phyloP scores from a whole-genome alignment of 371 early-diverging fungal species.

The Rhizomucor pusillus region DNA sequence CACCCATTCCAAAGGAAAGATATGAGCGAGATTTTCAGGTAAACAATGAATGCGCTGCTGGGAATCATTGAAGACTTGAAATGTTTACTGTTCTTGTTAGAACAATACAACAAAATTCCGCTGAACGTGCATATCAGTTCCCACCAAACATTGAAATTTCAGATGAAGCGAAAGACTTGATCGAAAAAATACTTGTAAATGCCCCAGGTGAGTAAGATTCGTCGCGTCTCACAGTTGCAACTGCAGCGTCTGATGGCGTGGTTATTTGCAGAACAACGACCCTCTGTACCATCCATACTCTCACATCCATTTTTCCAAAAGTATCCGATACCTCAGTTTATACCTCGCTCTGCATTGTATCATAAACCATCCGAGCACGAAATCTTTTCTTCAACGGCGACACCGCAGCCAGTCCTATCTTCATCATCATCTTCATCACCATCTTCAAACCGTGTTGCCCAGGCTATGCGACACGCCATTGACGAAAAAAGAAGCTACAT shows the following conservation, averaged over 20 bases:
- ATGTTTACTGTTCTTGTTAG: not conserved
- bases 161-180: constrained; percentile 72
- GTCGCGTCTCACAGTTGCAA: not conserved
- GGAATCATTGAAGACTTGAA: too few species aligned
- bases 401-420: constrained; percentile 1
- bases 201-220: constrained; percentile 59
- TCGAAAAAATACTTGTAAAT: constrained; percentile 75
- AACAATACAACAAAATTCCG: constrained; percentile 70
- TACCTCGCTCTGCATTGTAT: constrained; percentile 31
- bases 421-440: too few species aligned
- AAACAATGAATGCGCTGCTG: constrained; percentile 17
- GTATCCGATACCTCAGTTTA: constrained; percentile 31
- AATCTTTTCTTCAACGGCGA: constrained; percentile 4
- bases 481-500: constrained; percentile 15
- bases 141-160: constrained; percentile 72
- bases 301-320: constrained; percentile 44
- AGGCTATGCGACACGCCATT: constrained; percentile 15
- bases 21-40: constrained; percentile 82
- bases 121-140: constrained; percentile 73
- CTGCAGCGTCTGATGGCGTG: not conserved
- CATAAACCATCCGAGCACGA: constrained; percentile 24
- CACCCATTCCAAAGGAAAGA: constrained; percentile 96
- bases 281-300: constrained; percentile 36
- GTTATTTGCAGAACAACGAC: constrained; percentile 31
- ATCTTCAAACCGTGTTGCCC: constrained; percentile 18